Evolutionary conservation across 495 filamentous ascomycete species (phyloP).

Genomic region (Penicillium goetzii): DNA sequence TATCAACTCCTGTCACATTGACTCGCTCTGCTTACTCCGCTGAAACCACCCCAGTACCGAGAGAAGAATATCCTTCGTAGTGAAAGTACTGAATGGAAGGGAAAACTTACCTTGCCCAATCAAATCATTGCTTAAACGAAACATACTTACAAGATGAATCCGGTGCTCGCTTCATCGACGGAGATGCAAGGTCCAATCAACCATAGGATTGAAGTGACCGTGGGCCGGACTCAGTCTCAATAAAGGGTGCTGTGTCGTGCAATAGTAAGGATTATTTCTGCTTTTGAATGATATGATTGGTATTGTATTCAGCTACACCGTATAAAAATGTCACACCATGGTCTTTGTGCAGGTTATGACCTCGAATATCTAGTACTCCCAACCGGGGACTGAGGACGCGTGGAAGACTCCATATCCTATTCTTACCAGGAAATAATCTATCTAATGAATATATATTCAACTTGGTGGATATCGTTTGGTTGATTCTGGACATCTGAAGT

Average conservation of each 20-base stretch:
- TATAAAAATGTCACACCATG: background rate
- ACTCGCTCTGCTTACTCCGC: background rate
- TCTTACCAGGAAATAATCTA: no score
- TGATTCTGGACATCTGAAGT: no score
- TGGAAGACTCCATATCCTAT: background rate
- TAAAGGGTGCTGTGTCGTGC: background rate
- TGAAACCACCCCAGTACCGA: background rate
- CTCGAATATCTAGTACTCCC: background rate
- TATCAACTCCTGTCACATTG: background rate
- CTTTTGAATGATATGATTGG: background rate
- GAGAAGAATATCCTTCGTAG: no score
- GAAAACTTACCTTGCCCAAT: no score
- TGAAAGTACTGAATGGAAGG: no score
- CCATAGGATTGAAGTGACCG: background rate
- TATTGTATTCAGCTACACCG: background rate
- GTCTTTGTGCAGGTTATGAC: background rate
- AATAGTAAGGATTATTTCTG: background rate
- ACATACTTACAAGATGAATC: background rate
- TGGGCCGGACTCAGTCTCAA: background rate
- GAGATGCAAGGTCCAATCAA: background rate
- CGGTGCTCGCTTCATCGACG: background rate
- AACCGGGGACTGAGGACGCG: background rate
- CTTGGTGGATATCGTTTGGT: no score
- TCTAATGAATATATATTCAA: background rate
- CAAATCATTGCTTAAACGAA: background rate